Evolutionary conservation across 257 asterid species (phyloP), one percentile per base, ranked within the genome.

Genomic region (Coffea eugenioides): DNA sequence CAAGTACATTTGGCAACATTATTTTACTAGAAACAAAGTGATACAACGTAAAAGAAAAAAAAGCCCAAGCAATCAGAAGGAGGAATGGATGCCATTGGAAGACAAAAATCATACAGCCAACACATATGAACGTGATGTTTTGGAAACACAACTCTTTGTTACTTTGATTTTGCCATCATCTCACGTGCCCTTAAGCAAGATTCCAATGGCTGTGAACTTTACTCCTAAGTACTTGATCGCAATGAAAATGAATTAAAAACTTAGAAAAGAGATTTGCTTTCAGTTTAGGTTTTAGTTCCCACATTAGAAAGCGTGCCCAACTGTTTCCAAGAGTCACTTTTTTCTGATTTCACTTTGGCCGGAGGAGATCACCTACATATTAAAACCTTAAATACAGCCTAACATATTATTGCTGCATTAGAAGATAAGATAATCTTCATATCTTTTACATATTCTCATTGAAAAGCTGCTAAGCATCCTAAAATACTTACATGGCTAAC

Each of bases 161-260:
- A 70, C 73, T 71, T 71, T 18, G 46, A 49, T 4, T 71, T 73
- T 49, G 78, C 52, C 84, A 81, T 69, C 39, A 64, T 77, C 43
- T 77, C 84, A 81, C 81, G 80, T 77, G 84, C 80, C 71, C 36
- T 65, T 71, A 70, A 48, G 75, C 73, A 59, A 76, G 73, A 80
- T 80, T 80, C 83, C 68, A 20, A 65, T 11, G 1, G 59, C 43
- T 49, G 62, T 78, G 43, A 39, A 2, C 25, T 51, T 73, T 73
- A 51, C 5, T 73, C 57, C 57, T 52, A 12, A 52, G 57, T 43
- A n/a, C 45, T 57, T 69, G 23, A 11, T 51, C 23, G 31, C 8
- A 21, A 11, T 43, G 36, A 59, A 12, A 25, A 57, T 57, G 2
- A 25, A 62, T 56, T 39, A 16, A 23, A 27, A 71, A 18, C 65